A percentile compares a stretch with the other conserved stretches of the same genome.
Conservation (phyloP, 192 early-diverging fungal genomes). For the Mortierella claussenii region DNA sequence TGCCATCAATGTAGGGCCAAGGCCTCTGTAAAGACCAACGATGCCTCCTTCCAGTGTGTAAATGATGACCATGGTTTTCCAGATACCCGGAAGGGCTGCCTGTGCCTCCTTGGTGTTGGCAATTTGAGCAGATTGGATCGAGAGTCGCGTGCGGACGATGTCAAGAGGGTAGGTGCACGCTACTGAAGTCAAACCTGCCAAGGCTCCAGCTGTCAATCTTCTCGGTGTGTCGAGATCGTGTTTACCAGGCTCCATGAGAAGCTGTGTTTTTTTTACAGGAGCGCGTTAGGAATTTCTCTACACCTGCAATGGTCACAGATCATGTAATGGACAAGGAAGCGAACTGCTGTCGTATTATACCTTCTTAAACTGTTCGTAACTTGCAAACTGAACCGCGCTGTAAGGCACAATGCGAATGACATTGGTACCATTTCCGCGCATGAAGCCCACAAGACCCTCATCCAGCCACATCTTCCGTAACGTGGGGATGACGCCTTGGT, state of each 20-base stretch:
- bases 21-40: constrained; percentile 75
- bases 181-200: constrained; percentile 81
- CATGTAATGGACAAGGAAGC: neutral
- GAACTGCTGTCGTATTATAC: constrained; percentile 5
- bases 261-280: no score
- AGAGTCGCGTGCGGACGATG: constrained; percentile 80
- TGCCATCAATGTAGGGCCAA: constrained; percentile 75
- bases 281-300: no score
- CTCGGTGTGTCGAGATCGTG: constrained; percentile 76
- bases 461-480: constrained; percentile 82
- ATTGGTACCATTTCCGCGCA: constrained; percentile 88
- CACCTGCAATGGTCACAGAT: neutral
- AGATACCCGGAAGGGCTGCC: constrained; percentile 76
- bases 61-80: constrained; percentile 69
- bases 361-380: constrained; percentile 82
- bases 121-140: constrained; percentile 75
- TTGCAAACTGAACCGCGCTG: constrained; percentile 84
- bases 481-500: constrained; percentile 77
- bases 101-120: constrained; percentile 53
- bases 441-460: constrained; percentile 76
- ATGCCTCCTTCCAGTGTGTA: constrained; percentile 80
- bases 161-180: constrained; percentile 84
- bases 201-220: constrained; percentile 76
- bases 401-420: constrained; percentile 86
- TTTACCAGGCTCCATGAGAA: constrained; percentile 75